Percentiles rank a stretch among this genome's conserved stretches.
phyloP scores from a whole-genome alignment of 139 green algal genomes.

The Zygnema cylindricum region DNA sequence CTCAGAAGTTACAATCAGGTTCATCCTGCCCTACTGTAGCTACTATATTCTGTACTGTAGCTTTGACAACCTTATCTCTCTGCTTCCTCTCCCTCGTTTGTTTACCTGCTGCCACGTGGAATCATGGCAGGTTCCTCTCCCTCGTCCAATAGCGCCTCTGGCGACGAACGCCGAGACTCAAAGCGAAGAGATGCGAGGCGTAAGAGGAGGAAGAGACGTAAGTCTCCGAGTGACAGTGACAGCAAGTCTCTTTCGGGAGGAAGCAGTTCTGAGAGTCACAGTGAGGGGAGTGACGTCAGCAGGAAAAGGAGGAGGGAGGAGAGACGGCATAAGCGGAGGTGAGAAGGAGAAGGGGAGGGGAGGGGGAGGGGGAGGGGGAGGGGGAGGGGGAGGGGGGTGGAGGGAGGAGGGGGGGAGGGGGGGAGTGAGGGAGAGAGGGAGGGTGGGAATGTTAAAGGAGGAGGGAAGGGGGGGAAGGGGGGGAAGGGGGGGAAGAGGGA shows the following conservation, averaged over 20 bases:
- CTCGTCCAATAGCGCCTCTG: neutral
- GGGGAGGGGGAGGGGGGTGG: neutral
- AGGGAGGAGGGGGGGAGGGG: neutral
- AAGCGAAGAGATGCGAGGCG: constrained; percentile 1
- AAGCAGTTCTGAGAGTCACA: neutral
- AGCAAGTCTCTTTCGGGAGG: neutral
- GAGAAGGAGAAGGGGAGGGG: neutral
- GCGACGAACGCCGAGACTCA: neutral
- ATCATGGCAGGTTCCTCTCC: neutral
- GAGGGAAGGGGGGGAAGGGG: neutral
- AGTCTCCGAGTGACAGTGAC: neutral
- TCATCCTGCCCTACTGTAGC: too few species aligned
- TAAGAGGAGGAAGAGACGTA: neutral
- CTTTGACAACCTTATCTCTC: too few species aligned
- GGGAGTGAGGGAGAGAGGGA: neutral
- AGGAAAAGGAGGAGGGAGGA: neutral
- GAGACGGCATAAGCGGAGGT: constrained; percentile 13
- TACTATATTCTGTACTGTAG: too few species aligned
- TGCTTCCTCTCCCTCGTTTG: neutral
- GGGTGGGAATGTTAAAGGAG: neutral
- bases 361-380: neutral
- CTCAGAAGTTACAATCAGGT: too few species aligned
- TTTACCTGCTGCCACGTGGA: neutral
- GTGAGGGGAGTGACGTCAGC: neutral
- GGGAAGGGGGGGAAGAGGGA: neutral